These are phyloP conservation scores for Ormosia semicastrata DNA, from an alignment of 306 rosid species.

Conservation along the genomic window DNA sequence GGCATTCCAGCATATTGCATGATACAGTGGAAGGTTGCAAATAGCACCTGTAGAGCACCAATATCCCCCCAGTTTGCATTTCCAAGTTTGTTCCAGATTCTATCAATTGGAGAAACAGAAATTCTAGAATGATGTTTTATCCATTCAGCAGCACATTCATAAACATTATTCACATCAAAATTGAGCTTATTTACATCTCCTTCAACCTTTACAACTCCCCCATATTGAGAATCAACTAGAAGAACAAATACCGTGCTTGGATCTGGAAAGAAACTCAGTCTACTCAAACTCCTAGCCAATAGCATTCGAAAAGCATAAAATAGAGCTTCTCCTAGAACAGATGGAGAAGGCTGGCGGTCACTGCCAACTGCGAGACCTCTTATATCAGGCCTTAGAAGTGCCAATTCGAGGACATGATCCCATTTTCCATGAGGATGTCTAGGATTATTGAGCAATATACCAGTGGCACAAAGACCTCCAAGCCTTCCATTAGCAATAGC, in stretches of 20 bases:
- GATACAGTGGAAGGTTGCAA: conserved; percentile 88
- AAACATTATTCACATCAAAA: conserved; percentile 74
- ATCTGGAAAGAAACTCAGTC: conserved; percentile 56
- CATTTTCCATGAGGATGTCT: conserved; percentile 92
- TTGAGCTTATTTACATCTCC: conserved; percentile 89
- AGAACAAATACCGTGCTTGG: conserved; percentile 72
- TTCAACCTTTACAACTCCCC: conserved; percentile 94
- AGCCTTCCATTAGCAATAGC: conserved; percentile 87
- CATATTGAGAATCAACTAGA: conserved; percentile 84
- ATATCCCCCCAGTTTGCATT: conserved; percentile 97
- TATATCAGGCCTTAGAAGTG: conserved; percentile 80
- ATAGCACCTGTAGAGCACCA: conserved; percentile 82
- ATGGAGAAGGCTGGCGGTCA: conserved; percentile 56
- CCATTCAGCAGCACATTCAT: conserved; percentile 96
- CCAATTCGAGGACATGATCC: conserved; percentile 88
- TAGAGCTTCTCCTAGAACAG: conserved; percentile 82
- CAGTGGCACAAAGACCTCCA: conserved; percentile 81
- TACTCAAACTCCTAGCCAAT: conserved; percentile 84
- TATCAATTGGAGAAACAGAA: conserved; percentile 85
- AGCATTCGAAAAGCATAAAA: conserved; percentile 80
- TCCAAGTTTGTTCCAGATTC: conserved; percentile 96
- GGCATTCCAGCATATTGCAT: conserved; percentile 85
- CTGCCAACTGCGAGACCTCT: conserved; percentile 52
- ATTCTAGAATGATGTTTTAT: conserved; percentile 71
- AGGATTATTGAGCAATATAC: conserved; percentile 73